Evolutionary conservation across 192 early-diverging fungal genomes (phyloP), one percentile per base, ranked within the genome.

Genomic region (Cetraspora pellucida): DNA sequence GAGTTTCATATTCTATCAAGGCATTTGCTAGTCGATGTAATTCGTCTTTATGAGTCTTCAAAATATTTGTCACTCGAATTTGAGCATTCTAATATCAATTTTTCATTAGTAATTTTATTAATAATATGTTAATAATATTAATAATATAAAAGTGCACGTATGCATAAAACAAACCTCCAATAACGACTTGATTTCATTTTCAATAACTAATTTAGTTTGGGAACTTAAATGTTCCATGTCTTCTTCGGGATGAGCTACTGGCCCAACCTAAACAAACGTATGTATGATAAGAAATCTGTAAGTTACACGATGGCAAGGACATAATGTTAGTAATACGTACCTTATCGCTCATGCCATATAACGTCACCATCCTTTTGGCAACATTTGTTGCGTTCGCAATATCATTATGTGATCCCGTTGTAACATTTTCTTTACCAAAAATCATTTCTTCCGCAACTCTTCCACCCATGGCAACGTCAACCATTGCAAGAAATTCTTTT

Each of bases 401-500:
- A 85, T 99, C 98, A 75, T 90, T 93, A 63, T 91, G 90, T 30
- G 96, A 95, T 9, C 98, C 98, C 25, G 95, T 95, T 0, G 98
- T 97, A 13, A 98, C 94, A 80, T 95, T 92, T 17, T 98, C 96
- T 0, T 86, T 63, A 9, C 97, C 97, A 87, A 92, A 98, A n/a
- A 98, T 93, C 72, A 99, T 86, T 80, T 98, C 96, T 78, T 99
- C 98, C 1, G 97, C 98, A 0, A 93, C 95, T 5, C 97, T 89
- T n/a, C 98, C 98, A 47, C 97, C 98, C 96, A 99, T 96, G 77
- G 91, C 93, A 17, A 99, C 96, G 83, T 99, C 97, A 43, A 98
- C 83, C 79, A 91, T 84, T 1, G 98, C 96, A 59, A 93, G 64
- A 69, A 93, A 92, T 81, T 98, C 96, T 45, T 92, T 87, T 79